Evolutionary conservation across 1,284 basidiomycete genomes (phyloP), one percentile per base, ranked within the genome.

Genomic region (Meira nashicola): DNA sequence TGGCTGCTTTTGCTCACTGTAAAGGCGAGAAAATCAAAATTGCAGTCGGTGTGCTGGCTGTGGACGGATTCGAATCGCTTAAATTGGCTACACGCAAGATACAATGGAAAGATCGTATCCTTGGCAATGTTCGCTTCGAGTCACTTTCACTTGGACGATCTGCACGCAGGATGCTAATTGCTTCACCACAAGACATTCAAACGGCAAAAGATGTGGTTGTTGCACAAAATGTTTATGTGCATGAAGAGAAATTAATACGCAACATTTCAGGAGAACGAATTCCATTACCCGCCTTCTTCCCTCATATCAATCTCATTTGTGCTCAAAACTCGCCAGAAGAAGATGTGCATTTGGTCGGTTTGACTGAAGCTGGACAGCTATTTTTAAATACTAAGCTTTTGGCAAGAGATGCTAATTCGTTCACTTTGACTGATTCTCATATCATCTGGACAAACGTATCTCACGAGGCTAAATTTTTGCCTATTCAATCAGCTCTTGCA

Each of bases 391-490:
- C 28, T 64, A 88, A 70, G 10, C 53, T 70, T 12, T 62, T 83
- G 1, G 84, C 87, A 1, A 79, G 82, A 1, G 87, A 86, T 61
- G 86, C 83, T 19, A 93, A 86, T 21, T 96, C 93, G 0, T 91
- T 93, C 79, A 83, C 84, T 0, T 67, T 89, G n/a, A 86, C 89
- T 0, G 85, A 88, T 7, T 84, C 86, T 14, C 92, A 92, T 76
- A 80, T 96, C 38, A 87, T 95, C 48, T 95, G 86, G 80, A 92
- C 90, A 1, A 92, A 90, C 0, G 86, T 86, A 4, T 80, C 89
- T 0, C 94, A 98, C 73, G 86, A 89, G 50, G 87, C 86, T 0
- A 83, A 85, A 40, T 97, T 93, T 73, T 84, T 85, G 58, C 70
- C 1, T 69, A 73, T 6, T 50, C 83, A 23, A 48, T 44, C 28